Evolutionary conservation across 2,329 filamentous ascomycete genomes (phyloP).

Genomic region (Penicillium palitans): DNA sequence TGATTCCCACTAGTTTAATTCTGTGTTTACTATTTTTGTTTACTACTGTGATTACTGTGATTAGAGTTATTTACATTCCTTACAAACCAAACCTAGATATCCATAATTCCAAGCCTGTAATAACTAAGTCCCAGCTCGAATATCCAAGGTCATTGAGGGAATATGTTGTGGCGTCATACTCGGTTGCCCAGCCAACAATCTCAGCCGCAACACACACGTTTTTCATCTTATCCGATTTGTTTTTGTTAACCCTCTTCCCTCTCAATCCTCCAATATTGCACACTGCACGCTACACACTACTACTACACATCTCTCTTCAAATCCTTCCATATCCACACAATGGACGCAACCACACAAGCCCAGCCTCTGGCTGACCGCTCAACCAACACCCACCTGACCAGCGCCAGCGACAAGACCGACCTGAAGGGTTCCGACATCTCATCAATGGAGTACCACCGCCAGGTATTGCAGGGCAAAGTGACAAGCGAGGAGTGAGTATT

Average conservation of each 20-base stretch:
- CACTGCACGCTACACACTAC: not conserved
- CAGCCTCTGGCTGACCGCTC: conserved; percentile 43
- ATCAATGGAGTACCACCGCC: conserved; percentile 48
- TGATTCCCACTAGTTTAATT: conserved; percentile 4
- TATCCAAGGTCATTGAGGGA: conserved; percentile 2
- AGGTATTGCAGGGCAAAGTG: conserved; percentile 44
- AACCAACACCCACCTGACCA: conserved; percentile 43
- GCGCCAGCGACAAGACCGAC: conserved; percentile 31
- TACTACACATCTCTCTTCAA: not conserved
- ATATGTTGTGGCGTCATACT: conserved; percentile 13
- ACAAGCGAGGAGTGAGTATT: conserved; percentile 42
- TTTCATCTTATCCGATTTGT: conserved; percentile 28
- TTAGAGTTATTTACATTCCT: not conserved
- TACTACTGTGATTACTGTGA: not conserved
- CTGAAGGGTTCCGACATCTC: conserved; percentile 36
- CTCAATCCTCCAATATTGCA: conserved; percentile 4
- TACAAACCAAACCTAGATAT: not conserved
- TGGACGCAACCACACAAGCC: conserved; percentile 36
- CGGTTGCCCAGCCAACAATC: conserved; percentile 45
- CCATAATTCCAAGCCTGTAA: not conserved
- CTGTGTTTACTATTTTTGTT: not conserved
- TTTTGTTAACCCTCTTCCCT: conserved; percentile 5
- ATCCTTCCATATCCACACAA: conserved; percentile 14
- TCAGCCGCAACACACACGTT: conserved; percentile 15
- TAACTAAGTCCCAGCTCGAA: not conserved